Evolutionary conservation across 2,329 filamentous ascomycete species (phyloP).

Genomic region (Venturia oleaginea): DNA sequence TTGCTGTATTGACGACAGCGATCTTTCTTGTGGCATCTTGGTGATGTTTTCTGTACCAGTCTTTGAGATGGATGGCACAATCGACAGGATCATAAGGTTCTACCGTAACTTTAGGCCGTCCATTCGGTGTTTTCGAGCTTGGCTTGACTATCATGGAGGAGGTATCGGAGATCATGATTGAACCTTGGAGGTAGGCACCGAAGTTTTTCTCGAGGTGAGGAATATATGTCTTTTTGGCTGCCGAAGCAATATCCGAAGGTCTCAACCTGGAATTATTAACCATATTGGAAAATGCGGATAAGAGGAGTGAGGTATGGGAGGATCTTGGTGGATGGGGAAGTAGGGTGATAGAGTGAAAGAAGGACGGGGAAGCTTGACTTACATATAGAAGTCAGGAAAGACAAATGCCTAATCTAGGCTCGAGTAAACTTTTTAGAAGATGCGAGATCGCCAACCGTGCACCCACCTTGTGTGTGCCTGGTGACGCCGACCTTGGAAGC

Average conservation of each 20-base stretch:
- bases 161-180: slow-evolving; percentile 45
- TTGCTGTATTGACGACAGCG: slow-evolving; percentile 63
- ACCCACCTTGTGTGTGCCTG: neutral
- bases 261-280: slow-evolving; percentile 50
- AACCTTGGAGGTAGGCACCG: slow-evolving; percentile 24
- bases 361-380: neutral
- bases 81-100: slow-evolving; percentile 38
- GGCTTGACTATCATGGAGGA: slow-evolving; percentile 33
- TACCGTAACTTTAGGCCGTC: slow-evolving; percentile 34
- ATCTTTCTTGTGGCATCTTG: slow-evolving; percentile 30
- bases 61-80: slow-evolving; percentile 49
- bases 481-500: slow-evolving; percentile 3
- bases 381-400: slow-evolving; percentile 1
- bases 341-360: neutral
- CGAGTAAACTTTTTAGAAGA: neutral
- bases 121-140: slow-evolving; percentile 34
- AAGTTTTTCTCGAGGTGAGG: slow-evolving; percentile 49
- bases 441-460: neutral
- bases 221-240: slow-evolving; percentile 63
- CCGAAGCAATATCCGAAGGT: slow-evolving; percentile 60
- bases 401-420: neutral
- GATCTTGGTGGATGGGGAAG: neutral
- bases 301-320: neutral
- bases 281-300: slow-evolving; percentile 31
- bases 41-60: slow-evolving; percentile 18